Percentiles rank a stretch among this genome's conserved stretches.
These are phyloP conservation scores for Chaetomiaceae sp. DNA, from an alignment of 2,329 filamentous ascomycete species.

Conservation along the genomic window DNA sequence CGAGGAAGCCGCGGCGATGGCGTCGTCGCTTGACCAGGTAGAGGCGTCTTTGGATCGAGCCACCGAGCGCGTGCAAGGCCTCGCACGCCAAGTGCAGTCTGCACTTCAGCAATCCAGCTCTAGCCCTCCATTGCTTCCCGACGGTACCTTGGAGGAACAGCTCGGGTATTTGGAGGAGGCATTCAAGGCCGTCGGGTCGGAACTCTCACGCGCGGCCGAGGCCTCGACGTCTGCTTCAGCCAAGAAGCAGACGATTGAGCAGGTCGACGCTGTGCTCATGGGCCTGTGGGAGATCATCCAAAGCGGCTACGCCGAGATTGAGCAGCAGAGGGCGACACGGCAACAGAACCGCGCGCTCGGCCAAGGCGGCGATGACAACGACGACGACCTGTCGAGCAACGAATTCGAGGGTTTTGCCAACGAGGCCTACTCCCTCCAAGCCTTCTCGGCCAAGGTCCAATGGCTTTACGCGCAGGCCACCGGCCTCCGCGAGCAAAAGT, in stretches of 20 bases:
- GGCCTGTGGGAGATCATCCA: constrained; percentile 56
- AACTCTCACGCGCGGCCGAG: constrained; percentile 37
- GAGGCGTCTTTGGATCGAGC: constrained; percentile 35
- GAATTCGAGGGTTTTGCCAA: constrained; percentile 50
- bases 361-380: constrained; percentile 45
- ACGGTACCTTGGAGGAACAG: constrained; percentile 60
- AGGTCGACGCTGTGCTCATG: constrained; percentile 52
- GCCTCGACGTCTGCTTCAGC: constrained; percentile 29
- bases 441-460: constrained; percentile 74
- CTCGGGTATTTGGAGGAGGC: constrained; percentile 63
- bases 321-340: constrained; percentile 50
- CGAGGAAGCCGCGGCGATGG: constrained; percentile 2
- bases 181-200: constrained; percentile 45
- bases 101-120: constrained; percentile 48
- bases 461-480: constrained; percentile 73
- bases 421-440: constrained; percentile 65
- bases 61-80: constrained; percentile 51
- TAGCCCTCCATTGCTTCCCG: constrained; percentile 54
- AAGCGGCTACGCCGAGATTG: constrained; percentile 50
- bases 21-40: constrained; percentile 6
- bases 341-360: constrained; percentile 51
- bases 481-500: constrained; percentile 78
- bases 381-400: constrained; percentile 58
- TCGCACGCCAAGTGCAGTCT: constrained; percentile 61
- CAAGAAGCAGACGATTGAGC: constrained; percentile 42